A percentile compares a stretch with the other conserved stretches of the same genome.
Evolutionary conservation across 805 yeast species (phyloP).

Genomic region (Ogataea philodendri): DNA sequence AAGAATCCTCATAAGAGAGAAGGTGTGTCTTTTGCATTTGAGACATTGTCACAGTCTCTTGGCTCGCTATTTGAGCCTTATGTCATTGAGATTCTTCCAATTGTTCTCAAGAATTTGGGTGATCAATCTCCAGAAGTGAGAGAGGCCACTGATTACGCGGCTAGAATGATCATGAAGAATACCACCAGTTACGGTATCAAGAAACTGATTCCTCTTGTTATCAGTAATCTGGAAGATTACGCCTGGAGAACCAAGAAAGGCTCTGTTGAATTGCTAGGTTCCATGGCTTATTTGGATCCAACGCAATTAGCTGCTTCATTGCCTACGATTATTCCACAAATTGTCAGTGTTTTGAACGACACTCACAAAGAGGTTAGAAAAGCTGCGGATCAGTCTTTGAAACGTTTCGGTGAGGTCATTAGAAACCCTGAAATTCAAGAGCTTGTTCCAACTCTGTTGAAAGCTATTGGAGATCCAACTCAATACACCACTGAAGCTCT

Average conservation of each 20-base stretch:
- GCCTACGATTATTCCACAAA: conserved; percentile 90
- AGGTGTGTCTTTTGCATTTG: conserved; percentile 84
- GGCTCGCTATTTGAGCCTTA: conserved; percentile 90
- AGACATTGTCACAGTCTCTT: conserved; percentile 73
- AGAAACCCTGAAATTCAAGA: conserved; percentile 94
- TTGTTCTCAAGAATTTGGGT: conserved; percentile 77
- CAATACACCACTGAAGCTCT: conserved; percentile 84
- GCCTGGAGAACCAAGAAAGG: conserved; percentile 98
- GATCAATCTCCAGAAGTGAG: conserved; percentile 85
- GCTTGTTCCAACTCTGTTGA: conserved; percentile 81
- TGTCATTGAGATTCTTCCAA: conserved; percentile 83
- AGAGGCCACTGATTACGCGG: conserved; percentile 82
- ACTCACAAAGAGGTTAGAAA: conserved; percentile 95
- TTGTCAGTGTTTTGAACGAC: conserved; percentile 91
- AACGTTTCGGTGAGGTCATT: conserved; percentile 93
- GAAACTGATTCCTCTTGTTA: conserved; percentile 85
- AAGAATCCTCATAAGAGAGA: conserved; percentile 72
- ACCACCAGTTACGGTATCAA: conserved; percentile 93
- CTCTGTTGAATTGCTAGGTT: conserved; percentile 91
- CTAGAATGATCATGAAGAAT: conserved; percentile 81
- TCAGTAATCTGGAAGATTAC: conserved; percentile 78
- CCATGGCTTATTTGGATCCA: conserved; percentile 97
- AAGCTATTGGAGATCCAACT: conserved; percentile 96
- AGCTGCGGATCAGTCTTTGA: conserved; percentile 87
- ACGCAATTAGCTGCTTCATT: conserved; percentile 86